Evolutionary conservation across 208 protist genomes (phyloP).

Genomic region (Leishmania guyanensis): DNA sequence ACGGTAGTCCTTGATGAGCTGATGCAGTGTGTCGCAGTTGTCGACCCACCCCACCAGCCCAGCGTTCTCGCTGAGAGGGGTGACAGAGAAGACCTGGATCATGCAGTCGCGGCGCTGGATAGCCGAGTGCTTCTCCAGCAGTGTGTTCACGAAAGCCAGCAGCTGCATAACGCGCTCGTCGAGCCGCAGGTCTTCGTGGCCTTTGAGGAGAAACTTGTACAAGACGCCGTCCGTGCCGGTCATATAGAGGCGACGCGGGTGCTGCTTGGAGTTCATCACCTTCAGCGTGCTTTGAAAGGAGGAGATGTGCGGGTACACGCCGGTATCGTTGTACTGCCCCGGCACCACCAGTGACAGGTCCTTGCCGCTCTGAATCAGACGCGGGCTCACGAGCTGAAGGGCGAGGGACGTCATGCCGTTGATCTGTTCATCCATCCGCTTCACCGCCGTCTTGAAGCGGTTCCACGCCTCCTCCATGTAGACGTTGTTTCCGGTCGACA

Average conservation of each 20-base stretch:
- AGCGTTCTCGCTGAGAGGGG: constrained; percentile 98
- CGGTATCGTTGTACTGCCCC: constrained; percentile 94
- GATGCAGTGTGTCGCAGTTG: constrained; percentile 92
- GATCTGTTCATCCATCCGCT: constrained; percentile 96
- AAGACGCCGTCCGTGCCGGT: constrained; percentile 95
- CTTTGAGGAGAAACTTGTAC: constrained; percentile 99
- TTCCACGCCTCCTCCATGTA: constrained; percentile 97
- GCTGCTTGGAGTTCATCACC: constrained; percentile 99
- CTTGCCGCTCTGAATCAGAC: constrained; percentile 80
- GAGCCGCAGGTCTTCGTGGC: constrained; percentile 97
- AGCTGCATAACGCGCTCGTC: constrained; percentile 99
- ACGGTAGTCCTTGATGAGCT: constrained; percentile 94
- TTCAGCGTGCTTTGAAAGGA: constrained; percentile 83
- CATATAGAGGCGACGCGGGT: constrained; percentile 97
- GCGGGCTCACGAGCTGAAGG: constrained; percentile 95
- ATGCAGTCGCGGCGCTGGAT: constrained; percentile 87
- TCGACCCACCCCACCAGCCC: constrained; percentile 99
- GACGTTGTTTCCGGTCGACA: constrained; percentile 62
- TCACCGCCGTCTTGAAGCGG: constrained; percentile 96
- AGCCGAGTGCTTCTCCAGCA: constrained; percentile 95
- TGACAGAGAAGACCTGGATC: constrained; percentile 96
- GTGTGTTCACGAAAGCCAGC: constrained; percentile 99
- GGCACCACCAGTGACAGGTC: constrained; percentile 98
- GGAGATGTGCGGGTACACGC: constrained; percentile 76
- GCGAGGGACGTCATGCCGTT: constrained; percentile 95